These are phyloP conservation scores for Discostella stelligeroides DNA, from an alignment of 108 stramenopile genomes.

Conservation along the genomic window DNA sequence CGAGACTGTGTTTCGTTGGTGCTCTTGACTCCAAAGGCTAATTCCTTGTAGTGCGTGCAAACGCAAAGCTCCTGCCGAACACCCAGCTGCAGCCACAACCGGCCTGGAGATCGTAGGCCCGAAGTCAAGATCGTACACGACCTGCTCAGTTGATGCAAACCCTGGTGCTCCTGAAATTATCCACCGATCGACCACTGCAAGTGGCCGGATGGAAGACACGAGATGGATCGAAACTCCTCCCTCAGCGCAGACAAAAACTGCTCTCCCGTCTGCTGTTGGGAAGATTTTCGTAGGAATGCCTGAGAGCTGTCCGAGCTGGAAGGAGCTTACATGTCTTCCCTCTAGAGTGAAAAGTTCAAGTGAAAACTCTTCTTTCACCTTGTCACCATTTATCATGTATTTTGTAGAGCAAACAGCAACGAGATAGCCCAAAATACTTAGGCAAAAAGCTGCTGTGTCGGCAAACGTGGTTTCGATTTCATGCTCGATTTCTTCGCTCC, in stretches of 20 bases:
- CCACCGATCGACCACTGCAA: conserved; percentile 86
- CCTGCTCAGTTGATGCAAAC: conserved; percentile 31
- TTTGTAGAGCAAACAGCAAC: conserved; percentile 80
- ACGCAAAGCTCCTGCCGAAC: conserved; percentile 78
- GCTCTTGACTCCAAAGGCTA: conserved; percentile 73
- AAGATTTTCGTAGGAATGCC: conserved; percentile 74
- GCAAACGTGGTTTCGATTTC: conserved; percentile 63
- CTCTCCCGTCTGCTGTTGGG: conserved; percentile 79
- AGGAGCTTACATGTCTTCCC: conserved; percentile 73
- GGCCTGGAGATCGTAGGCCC: conserved; percentile 86
- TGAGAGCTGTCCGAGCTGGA: conserved; percentile 66
- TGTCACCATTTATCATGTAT: conserved; percentile 28
- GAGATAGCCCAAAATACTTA: conserved; percentile 80
- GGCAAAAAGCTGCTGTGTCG: conserved; percentile 63
- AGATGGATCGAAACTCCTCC: conserved; percentile 80
- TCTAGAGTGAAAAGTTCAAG: conserved; percentile 83
- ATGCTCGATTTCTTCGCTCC: conserved; percentile 41
- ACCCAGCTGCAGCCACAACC: conserved; percentile 83
- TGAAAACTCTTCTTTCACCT: conserved; percentile 61
- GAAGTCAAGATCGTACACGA: conserved; percentile 80
- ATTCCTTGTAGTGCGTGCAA: conserved; percentile 89
- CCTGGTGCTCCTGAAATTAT: conserved; percentile 68
- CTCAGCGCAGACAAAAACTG: conserved; percentile 76
- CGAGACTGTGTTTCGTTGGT: conserved; percentile 40
- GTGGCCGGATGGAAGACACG: conserved; percentile 70